Percentiles rank a stretch among this genome's conserved stretches.
phyloP scores from a whole-genome alignment of 805 yeast genomes.

The Diddensiella santjacobensis region DNA sequence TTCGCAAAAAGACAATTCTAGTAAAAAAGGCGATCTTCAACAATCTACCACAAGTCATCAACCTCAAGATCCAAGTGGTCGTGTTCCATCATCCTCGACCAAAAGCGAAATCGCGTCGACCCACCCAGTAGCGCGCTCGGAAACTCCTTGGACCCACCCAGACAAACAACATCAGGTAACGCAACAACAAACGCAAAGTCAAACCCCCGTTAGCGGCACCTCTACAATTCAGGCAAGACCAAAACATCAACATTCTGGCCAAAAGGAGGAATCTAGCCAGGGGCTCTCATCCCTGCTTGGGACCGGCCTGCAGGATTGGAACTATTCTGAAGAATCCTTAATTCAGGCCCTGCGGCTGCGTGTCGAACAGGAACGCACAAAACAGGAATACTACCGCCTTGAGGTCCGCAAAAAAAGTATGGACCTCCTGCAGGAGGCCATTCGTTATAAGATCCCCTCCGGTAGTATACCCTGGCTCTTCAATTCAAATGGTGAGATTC shows the following conservation, averaged over 20 bases:
- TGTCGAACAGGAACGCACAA: slow-evolving; percentile 74
- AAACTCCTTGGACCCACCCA: slow-evolving; percentile 1
- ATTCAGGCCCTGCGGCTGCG: slow-evolving; percentile 55
- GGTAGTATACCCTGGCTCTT: slow-evolving; percentile 60
- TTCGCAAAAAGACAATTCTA: too few species aligned
- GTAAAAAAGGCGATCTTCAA: too few species aligned
- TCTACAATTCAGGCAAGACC: neutral
- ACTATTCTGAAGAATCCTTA: slow-evolving; percentile 54
- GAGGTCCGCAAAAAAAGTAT: slow-evolving; percentile 60
- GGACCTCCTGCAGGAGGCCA: slow-evolving; percentile 59
- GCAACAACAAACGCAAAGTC: neutral
- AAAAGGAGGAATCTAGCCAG: slow-evolving; percentile 5
- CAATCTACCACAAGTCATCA: too few species aligned
- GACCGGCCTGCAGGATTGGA: slow-evolving; percentile 48
- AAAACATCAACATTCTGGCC: slow-evolving; percentile 8
- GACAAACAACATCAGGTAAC: neutral
- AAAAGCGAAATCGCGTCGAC: neutral
- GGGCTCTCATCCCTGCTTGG: slow-evolving; percentile 44
- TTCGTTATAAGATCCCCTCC: slow-evolving; percentile 59
- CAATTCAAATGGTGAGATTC: slow-evolving; percentile 5
- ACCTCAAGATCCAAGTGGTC: too few species aligned
- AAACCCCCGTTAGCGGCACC: neutral
- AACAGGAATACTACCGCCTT: slow-evolving; percentile 68
- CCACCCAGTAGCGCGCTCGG: neutral
- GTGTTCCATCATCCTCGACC: neutral